A percentile compares a stretch with the other conserved stretches of the same genome.
Evolutionary conservation across 495 filamentous ascomycete species (phyloP).

Genomic region (Neurospora intermedia): DNA sequence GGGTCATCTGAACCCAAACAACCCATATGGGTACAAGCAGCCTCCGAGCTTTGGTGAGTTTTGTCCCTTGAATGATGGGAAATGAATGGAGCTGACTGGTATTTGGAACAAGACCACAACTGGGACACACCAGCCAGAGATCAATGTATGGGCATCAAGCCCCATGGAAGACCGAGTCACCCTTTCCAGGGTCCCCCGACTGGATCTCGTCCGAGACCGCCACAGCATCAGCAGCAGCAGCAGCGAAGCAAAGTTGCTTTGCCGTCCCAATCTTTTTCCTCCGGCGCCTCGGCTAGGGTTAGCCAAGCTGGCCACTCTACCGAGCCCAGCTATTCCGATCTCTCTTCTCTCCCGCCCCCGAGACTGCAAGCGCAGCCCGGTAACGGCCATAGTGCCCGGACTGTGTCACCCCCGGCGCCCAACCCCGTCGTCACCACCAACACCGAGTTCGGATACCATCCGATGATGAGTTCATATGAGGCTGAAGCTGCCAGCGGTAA

Average conservation of each 20-base stretch:
- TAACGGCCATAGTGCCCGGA: neutral
- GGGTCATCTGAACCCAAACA: constrained; percentile 10
- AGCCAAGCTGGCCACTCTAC: neutral
- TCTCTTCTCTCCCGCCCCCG: neutral
- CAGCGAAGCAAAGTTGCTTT: neutral
- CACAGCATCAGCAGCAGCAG: neutral
- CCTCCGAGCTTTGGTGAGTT: constrained; percentile 16
- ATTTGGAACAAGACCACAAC: constrained; percentile 2
- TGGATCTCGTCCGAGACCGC: constrained; percentile 2
- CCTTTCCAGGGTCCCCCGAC: constrained; percentile 1
- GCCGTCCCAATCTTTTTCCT: neutral
- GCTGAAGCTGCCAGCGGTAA: constrained; percentile 7
- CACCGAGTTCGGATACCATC: constrained; percentile 2
- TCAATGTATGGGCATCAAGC: neutral
- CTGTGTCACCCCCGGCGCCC: neutral
- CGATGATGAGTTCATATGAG: constrained; percentile 15
- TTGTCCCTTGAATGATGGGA: neutral
- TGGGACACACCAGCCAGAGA: constrained; percentile 9
- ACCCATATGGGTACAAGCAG: constrained; percentile 9
- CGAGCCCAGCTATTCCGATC: neutral
- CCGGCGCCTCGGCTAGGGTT: neutral
- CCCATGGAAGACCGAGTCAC: neutral
- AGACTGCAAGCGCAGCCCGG: neutral
- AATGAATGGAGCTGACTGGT: neutral
- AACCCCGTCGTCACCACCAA: neutral